Evolutionary conservation across 1,284 basidiomycete species (phyloP).

Genomic region (Cryptococcus depauperatus): DNA sequence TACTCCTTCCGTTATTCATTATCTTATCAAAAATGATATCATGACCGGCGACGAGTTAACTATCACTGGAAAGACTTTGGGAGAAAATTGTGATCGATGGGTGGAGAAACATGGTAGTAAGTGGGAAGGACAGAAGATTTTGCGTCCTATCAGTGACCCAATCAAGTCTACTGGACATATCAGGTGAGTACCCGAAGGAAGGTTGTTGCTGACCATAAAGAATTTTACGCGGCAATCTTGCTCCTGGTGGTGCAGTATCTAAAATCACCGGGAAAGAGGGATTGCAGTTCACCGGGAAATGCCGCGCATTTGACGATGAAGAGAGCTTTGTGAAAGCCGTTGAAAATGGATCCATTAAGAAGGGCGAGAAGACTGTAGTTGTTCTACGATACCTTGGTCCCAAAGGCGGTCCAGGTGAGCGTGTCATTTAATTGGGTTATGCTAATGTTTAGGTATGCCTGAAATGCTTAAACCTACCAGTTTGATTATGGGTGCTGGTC

Average conservation of each 20-base stretch:
- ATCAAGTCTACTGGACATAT: slow-evolving; percentile 90
- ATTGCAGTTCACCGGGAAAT: slow-evolving; percentile 55
- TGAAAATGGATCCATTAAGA: slow-evolving; percentile 71
- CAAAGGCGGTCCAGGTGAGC: slow-evolving; percentile 67
- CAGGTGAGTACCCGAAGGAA: slow-evolving; percentile 25
- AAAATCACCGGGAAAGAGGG: slow-evolving; percentile 98
- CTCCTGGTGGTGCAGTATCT: slow-evolving; percentile 83
- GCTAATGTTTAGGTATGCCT: slow-evolving; percentile 64
- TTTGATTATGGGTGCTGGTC: slow-evolving; percentile 84
- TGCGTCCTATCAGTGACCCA: slow-evolving; percentile 68
- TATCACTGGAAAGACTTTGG: slow-evolving; percentile 86
- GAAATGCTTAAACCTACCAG: slow-evolving; percentile 75
- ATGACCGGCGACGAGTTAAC: slow-evolving; percentile 88
- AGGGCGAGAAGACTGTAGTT: slow-evolving; percentile 67
- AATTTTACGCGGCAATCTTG: slow-evolving; percentile 82
- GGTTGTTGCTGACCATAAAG: slow-evolving; percentile 42
- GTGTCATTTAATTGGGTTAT: neutral
- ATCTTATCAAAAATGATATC: slow-evolving; percentile 75
- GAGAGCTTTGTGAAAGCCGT: slow-evolving; percentile 77
- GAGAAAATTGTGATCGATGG: slow-evolving; percentile 72
- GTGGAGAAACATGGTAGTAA: slow-evolving; percentile 67
- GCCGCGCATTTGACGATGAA: slow-evolving; percentile 55
- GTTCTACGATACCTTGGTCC: slow-evolving; percentile 94
- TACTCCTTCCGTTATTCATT: slow-evolving; percentile 61
- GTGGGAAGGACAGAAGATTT: slow-evolving; percentile 67